A percentile compares a stretch with the other conserved stretches of the same genome.
Conservation (phyloP, 139 green algal genomes). For the Chlorokybus atmophyticus region DNA sequence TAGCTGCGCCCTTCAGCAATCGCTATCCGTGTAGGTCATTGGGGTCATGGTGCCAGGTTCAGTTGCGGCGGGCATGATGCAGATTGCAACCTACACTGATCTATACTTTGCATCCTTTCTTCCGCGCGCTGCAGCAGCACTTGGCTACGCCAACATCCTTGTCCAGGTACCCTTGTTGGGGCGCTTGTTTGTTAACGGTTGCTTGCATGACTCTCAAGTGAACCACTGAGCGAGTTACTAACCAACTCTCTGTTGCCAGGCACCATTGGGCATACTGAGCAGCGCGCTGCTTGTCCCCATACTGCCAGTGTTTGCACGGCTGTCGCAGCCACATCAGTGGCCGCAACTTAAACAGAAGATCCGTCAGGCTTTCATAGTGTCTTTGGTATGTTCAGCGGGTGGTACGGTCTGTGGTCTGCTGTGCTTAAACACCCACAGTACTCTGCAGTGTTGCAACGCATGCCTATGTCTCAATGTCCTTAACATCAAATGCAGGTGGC, state of each 20-base stretch:
- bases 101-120: slow-evolving; percentile 41
- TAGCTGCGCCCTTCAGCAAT: slow-evolving; percentile 1
- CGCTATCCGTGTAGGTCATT: slow-evolving; percentile 17
- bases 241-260: slow-evolving; percentile 12
- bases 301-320: slow-evolving; percentile 23
- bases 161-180: too few relatives aligned
- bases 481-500: slow-evolving; percentile 1
- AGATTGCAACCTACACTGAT: slow-evolving; percentile 40
- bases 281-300: slow-evolving; percentile 30
- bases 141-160: slow-evolving; percentile 30
- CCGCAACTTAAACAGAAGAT: slow-evolving; percentile 8
- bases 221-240: too few relatives aligned
- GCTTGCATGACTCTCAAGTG: too few relatives aligned
- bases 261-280: slow-evolving; percentile 33
- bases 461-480: too few relatives aligned
- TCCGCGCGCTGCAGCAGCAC: slow-evolving; percentile 19
- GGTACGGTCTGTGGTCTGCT: neutral
- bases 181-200: too few relatives aligned
- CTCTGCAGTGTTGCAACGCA: too few relatives aligned
- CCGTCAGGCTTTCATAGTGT: slow-evolving; percentile 7
- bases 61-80: slow-evolving; percentile 29
- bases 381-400: slow-evolving; percentile 4
- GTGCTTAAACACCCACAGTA: too few relatives aligned
- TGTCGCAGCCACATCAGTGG: slow-evolving; percentile 1
- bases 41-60: slow-evolving; percentile 19